A percentile compares a stretch with the other conserved stretches of the same genome.
Conservation (phyloP, 257 asterid species). For the Ocimum tenuiflorum region DNA sequence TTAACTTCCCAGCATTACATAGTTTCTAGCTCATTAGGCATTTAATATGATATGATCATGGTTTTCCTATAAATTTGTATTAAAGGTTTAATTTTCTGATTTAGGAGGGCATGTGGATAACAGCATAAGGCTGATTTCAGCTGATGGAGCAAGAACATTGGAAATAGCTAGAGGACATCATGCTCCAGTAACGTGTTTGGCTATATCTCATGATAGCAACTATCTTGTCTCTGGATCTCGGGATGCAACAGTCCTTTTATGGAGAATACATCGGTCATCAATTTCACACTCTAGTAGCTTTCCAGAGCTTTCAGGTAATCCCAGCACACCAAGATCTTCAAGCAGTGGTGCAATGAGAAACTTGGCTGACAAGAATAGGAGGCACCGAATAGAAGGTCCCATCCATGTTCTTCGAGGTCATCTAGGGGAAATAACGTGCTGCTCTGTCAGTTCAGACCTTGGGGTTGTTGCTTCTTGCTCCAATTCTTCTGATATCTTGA, state of each 20-base stretch:
- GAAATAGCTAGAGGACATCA: slow-evolving; percentile 95
- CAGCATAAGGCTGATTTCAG: slow-evolving; percentile 79
- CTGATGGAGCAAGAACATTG: slow-evolving; percentile 89
- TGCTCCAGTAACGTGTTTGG: slow-evolving; percentile 87
- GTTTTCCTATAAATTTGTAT: slow-evolving; percentile 2
- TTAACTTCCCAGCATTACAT: neutral
- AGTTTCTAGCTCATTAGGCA: slow-evolving; percentile 10
- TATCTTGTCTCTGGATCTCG: slow-evolving; percentile 91
- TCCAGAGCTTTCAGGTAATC: slow-evolving; percentile 47
- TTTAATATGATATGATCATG: neutral
- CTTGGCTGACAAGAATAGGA: slow-evolving; percentile 39
- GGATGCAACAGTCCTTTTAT: slow-evolving; percentile 74
- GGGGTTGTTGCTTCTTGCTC: slow-evolving; percentile 92
- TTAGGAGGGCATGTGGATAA: slow-evolving; percentile 94
- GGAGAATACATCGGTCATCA: slow-evolving; percentile 71
- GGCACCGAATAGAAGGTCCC: slow-evolving; percentile 81
- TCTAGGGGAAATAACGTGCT: slow-evolving; percentile 70
- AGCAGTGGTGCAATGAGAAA: slow-evolving; percentile 32
- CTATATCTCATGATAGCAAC: slow-evolving; percentile 73
- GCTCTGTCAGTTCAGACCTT: slow-evolving; percentile 84
- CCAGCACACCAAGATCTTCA: slow-evolving; percentile 54
- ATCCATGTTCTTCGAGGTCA: slow-evolving; percentile 90
- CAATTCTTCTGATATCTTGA: slow-evolving; percentile 62
- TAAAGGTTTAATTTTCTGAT: slow-evolving; percentile 16
- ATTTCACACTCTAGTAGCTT: slow-evolving; percentile 39